Evolutionary conservation across 202 grass and related monocot species (phyloP).

Genomic region (Alloteropsis angusta): DNA sequence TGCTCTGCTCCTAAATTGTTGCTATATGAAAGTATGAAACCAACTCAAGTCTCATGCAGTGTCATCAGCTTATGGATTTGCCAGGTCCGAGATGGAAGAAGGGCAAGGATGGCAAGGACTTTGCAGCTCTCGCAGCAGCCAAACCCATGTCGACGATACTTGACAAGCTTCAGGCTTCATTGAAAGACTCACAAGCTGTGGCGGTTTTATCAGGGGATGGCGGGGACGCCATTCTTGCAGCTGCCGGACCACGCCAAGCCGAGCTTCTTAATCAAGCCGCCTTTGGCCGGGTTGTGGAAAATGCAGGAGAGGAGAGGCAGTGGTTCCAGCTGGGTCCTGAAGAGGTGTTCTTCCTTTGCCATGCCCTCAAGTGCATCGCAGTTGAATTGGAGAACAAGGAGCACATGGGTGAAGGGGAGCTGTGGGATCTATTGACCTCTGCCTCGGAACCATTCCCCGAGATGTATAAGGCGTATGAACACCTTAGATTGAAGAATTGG

Average conservation of each 20-base stretch:
- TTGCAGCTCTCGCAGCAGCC: constrained; percentile 15
- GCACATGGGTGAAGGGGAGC: neutral
- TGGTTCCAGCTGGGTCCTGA: constrained; percentile 46
- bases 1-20: neutral
- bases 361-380: constrained; percentile 33
- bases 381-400: neutral
- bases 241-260: neutral
- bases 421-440: constrained; percentile 44
- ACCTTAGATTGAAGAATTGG: constrained; percentile 72
- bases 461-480: constrained; percentile 55
- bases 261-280: constrained; percentile 19
- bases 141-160: constrained; percentile 54
- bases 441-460: constrained; percentile 32
- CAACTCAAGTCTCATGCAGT: neutral
- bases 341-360: constrained; percentile 59
- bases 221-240: constrained; percentile 8
- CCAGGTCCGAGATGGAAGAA: constrained; percentile 55
- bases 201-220: neutral
- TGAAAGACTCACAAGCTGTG: neutral
- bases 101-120: constrained; percentile 34
- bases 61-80: constrained; percentile 23
- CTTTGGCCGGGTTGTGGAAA: constrained; percentile 9
- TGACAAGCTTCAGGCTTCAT: constrained; percentile 29
- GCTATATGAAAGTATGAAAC: no score
- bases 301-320: neutral